Base-by-base conservation (phyloP, 257 asterid species). In the Paulownia fortunei region DNA sequence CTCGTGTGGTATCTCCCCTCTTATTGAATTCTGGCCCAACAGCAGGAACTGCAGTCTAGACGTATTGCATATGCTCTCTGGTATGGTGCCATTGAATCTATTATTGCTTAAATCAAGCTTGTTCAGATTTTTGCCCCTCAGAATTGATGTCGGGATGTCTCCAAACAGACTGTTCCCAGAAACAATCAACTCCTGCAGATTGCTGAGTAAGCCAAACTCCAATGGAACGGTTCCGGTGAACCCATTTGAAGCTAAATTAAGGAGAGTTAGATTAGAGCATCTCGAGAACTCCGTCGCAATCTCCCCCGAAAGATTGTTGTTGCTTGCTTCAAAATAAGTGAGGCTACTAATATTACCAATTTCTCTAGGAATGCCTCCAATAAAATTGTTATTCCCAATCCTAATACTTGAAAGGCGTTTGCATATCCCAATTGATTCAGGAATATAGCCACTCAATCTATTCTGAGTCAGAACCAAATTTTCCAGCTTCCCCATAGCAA, bases 251-350 rank as follows among this genome's bases (percentile, higher is more conserved):
- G 99, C 99, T 65, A 96, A 81, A 75, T 93, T 96, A 55, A 96
- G 95, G 6, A 96, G 97, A 23, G 94, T 87, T 7, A 93, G 89
- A 77, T 96, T 96, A 3, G 88, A 78, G 81, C 99, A 96, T 58
- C 76, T 86, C 0, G 97, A 89, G 67, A 96, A 92, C 68, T 92
- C 99, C 11, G 84, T 44, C 51, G 85, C 91, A 76, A 96, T 92
- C 85, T 85, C 97, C 39, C 99, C 99, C 0, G 97, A 88, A 13
- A 96, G 93, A 81, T 83, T 79, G 77, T 96, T 96, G 42, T 87
- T 86, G 75, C 90, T 95, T 0, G 96, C 99, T 79, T 96, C 99
- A 82, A 96, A 96, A 75, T 96, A 96, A 34, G 97, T 87, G 67
- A 96, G 97, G 88, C 99, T 85, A 44, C 92, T 89, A 19, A 96